Evolutionary conservation across 352 stramenopile species (phyloP).

Genomic region (Aphanomyces astaci): DNA sequence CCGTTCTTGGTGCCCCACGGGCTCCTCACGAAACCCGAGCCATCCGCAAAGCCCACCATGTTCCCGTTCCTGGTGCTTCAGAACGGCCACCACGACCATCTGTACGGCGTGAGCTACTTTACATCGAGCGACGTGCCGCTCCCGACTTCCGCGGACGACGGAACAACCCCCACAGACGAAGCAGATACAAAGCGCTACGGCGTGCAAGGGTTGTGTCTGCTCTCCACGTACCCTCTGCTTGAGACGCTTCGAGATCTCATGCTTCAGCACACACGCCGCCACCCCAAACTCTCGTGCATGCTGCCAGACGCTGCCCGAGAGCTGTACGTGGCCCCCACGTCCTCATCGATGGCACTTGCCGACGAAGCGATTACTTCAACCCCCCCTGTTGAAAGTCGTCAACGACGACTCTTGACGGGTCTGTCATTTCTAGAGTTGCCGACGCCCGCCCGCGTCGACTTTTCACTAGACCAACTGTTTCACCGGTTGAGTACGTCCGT

Average conservation of each 20-base stretch:
- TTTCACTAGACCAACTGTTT: conserved; percentile 59
- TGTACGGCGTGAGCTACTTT: conserved; percentile 7
- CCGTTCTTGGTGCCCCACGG: conserved; percentile 16
- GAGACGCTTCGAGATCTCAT: neutral
- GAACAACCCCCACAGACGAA: no score
- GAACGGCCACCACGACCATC: conserved; percentile 2
- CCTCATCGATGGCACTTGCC: no score
- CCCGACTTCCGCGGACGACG: no score
- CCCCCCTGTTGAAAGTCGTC: no score
- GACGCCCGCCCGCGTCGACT: conserved; percentile 39
- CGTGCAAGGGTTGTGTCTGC: neutral
- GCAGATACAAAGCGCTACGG: neutral
- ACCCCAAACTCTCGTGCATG: neutral
- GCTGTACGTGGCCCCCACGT: neutral
- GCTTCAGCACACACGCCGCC: neutral
- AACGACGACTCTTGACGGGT: neutral
- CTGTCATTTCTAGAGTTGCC: neutral
- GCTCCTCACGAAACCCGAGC: neutral
- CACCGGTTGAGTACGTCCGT: conserved; percentile 57
- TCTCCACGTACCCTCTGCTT: conserved; percentile 8
- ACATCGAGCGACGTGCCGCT: neutral
- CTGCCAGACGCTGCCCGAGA: neutral
- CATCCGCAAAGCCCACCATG: neutral
- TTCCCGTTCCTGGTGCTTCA: conserved; percentile 14
- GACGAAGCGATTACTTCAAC: no score